Base-by-base conservation (phyloP, 2,329 filamentous ascomycete species). In the Sarocladiaceae sp. region DNA sequence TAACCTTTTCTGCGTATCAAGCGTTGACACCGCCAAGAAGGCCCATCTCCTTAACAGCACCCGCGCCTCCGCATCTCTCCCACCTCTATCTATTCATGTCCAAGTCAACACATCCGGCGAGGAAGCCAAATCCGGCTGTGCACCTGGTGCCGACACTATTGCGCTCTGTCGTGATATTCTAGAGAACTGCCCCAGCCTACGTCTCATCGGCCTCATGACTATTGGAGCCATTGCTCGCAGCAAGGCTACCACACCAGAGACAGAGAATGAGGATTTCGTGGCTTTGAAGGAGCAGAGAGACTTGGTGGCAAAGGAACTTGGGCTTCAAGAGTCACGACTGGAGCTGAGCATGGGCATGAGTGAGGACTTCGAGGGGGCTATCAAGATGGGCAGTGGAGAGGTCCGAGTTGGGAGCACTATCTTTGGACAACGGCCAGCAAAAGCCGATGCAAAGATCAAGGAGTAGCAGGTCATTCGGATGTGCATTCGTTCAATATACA, bases 341-440 rank as follows among this genome's bases (percentile, higher is more conserved):
- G 91, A 97, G 74, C 69, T 97, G 70, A 97, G 92, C 70, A 99
- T 99, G 93, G 93, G 93, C 6, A 99, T 99, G 94, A 97, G 91
- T 66, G 84, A 90, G 63, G 94, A 99, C 69, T 99, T 93, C 67
- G 92, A 96, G 73, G 88, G 86, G 7, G 94, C 94, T 1, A 86
- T 97, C 63, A 71, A 70, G 12, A 74, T 90, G 74, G 94, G 94
- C 0, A 97, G 92, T 71, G 79, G 83, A 60, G 91, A 97, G 76
- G 92, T 99, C 5, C 80, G 94, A 53, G 83, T 99, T 8, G 94
- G 94, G 2, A 97, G 90, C 64, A 93, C 89, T 2, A 96, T 99
- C 53, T 99, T 99, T 66, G 94, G 94, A 2, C 74, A 84, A 64
- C 79, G 94, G 63, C 90, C 90, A 15, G 76, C 82, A 33, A 95